Conservation (phyloP, 1,284 basidiomycete genomes). For the Schizophyllum amplum region DNA sequence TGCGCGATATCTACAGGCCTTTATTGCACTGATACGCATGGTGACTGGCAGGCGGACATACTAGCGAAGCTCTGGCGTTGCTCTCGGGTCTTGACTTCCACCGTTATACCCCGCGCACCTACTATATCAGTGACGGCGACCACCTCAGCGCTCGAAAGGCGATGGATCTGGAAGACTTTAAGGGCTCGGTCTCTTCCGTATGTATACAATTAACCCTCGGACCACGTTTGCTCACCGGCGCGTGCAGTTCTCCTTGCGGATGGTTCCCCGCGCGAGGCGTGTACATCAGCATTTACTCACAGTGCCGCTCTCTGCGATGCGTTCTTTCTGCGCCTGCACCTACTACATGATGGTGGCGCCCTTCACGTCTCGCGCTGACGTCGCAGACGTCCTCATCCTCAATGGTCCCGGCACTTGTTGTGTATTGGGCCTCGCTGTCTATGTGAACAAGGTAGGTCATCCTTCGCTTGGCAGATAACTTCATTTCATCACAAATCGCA, state of each 20-base stretch:
- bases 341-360: constrained; percentile 50
- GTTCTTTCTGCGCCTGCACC: constrained; percentile 52
- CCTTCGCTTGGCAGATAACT: background rate
- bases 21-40: no score
- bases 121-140: constrained; percentile 83
- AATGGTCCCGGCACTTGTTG: constrained; percentile 97
- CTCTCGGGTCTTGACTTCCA: constrained; percentile 70
- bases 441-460: constrained; percentile 64
- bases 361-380: constrained; percentile 29
- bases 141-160: constrained; percentile 71
- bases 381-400: constrained; percentile 77
- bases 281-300: constrained; percentile 76
- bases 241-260: constrained; percentile 43
- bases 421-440: constrained; percentile 66
- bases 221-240: constrained; percentile 6
- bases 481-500: constrained; percentile 25
- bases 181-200: constrained; percentile 6
- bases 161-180: constrained; percentile 47
- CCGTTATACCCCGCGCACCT: constrained; percentile 73
- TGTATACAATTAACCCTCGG: constrained; percentile 4
- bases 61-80: constrained; percentile 78
- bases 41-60: constrained; percentile 98
- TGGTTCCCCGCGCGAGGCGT: constrained; percentile 76
- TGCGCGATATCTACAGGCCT: no score
- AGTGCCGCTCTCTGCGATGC: constrained; percentile 54